Conservation (phyloP, 805 yeast species). For the Ogataea saltuana region DNA sequence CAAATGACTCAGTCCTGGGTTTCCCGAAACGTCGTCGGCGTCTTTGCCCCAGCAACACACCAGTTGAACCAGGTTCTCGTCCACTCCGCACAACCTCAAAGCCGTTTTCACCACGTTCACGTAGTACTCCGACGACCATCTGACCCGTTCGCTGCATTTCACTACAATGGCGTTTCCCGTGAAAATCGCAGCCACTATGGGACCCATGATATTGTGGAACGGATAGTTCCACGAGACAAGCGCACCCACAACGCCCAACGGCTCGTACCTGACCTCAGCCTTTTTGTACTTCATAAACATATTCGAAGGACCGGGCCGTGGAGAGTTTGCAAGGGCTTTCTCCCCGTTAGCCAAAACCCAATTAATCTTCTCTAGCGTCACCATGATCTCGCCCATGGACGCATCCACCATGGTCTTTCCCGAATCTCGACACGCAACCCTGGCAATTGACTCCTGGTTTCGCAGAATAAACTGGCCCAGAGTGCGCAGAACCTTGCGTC, state of each 20-base stretch:
- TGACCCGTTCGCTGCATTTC: slow-evolving; percentile 94
- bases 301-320: slow-evolving; percentile 85
- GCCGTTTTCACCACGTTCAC: slow-evolving; percentile 70
- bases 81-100: slow-evolving; percentile 69
- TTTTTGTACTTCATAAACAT: slow-evolving; percentile 84
- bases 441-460: slow-evolving; percentile 83
- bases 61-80: slow-evolving; percentile 82
- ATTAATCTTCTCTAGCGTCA: slow-evolving; percentile 85
- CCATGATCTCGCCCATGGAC: slow-evolving; percentile 94
- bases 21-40: slow-evolving; percentile 83
- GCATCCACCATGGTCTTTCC: slow-evolving; percentile 97
- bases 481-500: slow-evolving; percentile 71
- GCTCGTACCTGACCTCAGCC: slow-evolving; percentile 93
- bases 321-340: slow-evolving; percentile 62
- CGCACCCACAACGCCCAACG: slow-evolving; percentile 86
- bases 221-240: slow-evolving; percentile 98
- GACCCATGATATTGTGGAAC: slow-evolving; percentile 91
- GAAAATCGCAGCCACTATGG: slow-evolving; percentile 82
- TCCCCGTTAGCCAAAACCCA: slow-evolving; percentile 91
- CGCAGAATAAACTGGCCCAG: slow-evolving; percentile 69
- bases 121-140: slow-evolving; percentile 89
- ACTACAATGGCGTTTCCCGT: slow-evolving; percentile 91
- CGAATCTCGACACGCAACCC: slow-evolving; percentile 93
- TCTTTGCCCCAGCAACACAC: slow-evolving; percentile 83
- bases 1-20: slow-evolving; percentile 79